Evolutionary conservation across 495 filamentous ascomycete species (phyloP), one percentile per base, ranked within the genome.

Genomic region (Chaetomium fimeti): DNA sequence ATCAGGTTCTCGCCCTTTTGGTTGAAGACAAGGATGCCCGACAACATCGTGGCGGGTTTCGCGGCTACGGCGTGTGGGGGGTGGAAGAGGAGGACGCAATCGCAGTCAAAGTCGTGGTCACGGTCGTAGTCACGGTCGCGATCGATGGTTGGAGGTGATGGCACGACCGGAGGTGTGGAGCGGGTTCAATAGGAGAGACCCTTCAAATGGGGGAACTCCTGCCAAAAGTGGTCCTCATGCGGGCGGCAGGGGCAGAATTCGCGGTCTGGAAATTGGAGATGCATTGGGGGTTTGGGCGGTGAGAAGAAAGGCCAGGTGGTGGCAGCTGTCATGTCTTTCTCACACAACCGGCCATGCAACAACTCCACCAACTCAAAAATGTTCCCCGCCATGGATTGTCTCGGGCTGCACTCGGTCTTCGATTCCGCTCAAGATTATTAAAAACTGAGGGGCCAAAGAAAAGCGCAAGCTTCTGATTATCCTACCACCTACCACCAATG

Each of bases 1-100:
- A 99, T 99, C 67, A 99, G 90, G 76, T 97, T 97, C 82, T 99
- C 94, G 80, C 94, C 94, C 77, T 99, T 99, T 75, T 98, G 95
- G 71, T 99, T 99, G 82, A 99, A 99, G 68, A 99, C 86, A 53
- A 99, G 85, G 70, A 99, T 92, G 62, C 94, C 94, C 65, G 92
- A 97, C 67, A 98, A 83, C 94, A 98, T 98, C 61, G 68, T 88
- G 82, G 13, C 60, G 43, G 45, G 24, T 51, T 24, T 42, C 25
- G 60, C 49, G 43, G 22, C 49, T 32, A 24, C 32, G 54, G 24
- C 32, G 49, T 25, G 53, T 20, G 16, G 38, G 61, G 15, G 55
- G 57, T 25, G 9, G 57, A 13, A 45, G 24, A 16, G 57, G n/a
- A 45, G 24, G 49, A 54, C 24, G 32, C 32, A 36, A 36, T 36